Conservation (phyloP, 441 rosid species). For the Omphalea diandra region DNA sequence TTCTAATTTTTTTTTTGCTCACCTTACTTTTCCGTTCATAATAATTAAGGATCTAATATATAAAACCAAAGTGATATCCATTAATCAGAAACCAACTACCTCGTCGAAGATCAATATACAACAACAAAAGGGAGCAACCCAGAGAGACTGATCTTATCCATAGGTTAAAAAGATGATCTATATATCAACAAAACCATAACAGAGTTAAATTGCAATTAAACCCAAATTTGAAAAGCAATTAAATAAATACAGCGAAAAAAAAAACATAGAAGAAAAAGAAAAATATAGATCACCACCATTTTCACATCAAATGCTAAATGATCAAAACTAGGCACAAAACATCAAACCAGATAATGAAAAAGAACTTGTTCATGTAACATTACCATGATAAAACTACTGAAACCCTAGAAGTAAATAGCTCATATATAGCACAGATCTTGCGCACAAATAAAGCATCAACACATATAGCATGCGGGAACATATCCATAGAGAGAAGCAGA, state of each 20-base stretch:
- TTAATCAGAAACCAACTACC: too few species aligned
- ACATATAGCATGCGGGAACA: neutral
- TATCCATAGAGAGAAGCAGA: neutral
- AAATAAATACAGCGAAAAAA: neutral
- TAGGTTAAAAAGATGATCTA: conserved; percentile 1
- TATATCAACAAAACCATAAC: neutral
- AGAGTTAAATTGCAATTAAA: neutral
- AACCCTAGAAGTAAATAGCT: conserved; percentile 18
- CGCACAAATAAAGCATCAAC: neutral
- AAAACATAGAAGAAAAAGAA: neutral
- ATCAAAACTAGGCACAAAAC: neutral
- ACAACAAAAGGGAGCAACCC: neutral
- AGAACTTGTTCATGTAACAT: too few species aligned
- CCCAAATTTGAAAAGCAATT: neutral
- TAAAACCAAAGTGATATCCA: too few species aligned
- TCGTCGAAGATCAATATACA: neutral
- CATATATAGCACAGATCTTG: conserved; percentile 29
- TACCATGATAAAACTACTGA: conserved; percentile 16
- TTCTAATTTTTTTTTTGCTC: too few species aligned
- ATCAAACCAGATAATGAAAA: conserved; percentile 1
- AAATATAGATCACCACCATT: neutral
- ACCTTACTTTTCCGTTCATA: too few species aligned
- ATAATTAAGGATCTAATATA: too few species aligned
- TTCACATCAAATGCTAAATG: neutral
- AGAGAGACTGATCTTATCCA: neutral